Evolutionary conservation across 2,329 filamentous ascomycete species (phyloP).

Genomic region (Arthrobotrys sinensis): DNA sequence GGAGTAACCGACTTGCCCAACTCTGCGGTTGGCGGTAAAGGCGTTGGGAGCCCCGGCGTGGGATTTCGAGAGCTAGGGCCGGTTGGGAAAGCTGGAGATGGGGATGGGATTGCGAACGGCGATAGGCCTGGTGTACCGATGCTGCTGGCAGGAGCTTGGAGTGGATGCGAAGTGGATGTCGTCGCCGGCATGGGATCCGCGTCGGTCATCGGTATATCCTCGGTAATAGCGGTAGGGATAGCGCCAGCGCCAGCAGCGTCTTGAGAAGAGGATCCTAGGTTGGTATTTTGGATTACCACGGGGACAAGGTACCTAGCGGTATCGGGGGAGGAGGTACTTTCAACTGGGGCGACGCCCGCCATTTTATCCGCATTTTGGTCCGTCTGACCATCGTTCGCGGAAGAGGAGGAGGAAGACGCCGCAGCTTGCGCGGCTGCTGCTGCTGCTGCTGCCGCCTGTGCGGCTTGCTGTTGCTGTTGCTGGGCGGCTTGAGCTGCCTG

Average conservation of each 20-base stretch:
- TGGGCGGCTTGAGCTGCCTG: slow-evolving; percentile 39
- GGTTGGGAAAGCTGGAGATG: slow-evolving; percentile 45
- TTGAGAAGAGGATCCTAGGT: slow-evolving; percentile 55
- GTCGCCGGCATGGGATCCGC: slow-evolving; percentile 38
- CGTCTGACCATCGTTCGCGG: slow-evolving; percentile 26
- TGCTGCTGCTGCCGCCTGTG: background rate
- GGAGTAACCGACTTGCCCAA: slow-evolving; percentile 31
- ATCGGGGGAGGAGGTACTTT: slow-evolving; percentile 61
- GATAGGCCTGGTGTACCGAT: slow-evolving; percentile 39
- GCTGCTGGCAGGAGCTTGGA: slow-evolving; percentile 22
- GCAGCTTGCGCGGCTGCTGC: background rate
- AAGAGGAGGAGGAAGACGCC: background rate
- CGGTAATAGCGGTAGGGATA: background rate
- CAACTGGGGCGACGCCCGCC: slow-evolving; percentile 54
- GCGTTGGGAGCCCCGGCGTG: slow-evolving; percentile 44
- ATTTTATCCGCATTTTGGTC: slow-evolving; percentile 54
- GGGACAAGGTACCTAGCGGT: slow-evolving; percentile 59
- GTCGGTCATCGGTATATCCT: slow-evolving; percentile 52
- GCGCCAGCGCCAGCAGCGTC: slow-evolving; percentile 4
- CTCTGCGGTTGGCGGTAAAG: slow-evolving; percentile 44
- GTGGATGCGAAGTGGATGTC: slow-evolving; percentile 12
- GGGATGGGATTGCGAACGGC: slow-evolving; percentile 55
- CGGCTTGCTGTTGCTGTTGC: slow-evolving; percentile 9
- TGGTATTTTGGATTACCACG: slow-evolving; percentile 61
- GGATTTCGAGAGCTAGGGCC: slow-evolving; percentile 32